Percentiles rank a stretch among this genome's conserved stretches.
Conservation (phyloP, 2,329 filamentous ascomycete species). For the Fusarium tuaranense region DNA sequence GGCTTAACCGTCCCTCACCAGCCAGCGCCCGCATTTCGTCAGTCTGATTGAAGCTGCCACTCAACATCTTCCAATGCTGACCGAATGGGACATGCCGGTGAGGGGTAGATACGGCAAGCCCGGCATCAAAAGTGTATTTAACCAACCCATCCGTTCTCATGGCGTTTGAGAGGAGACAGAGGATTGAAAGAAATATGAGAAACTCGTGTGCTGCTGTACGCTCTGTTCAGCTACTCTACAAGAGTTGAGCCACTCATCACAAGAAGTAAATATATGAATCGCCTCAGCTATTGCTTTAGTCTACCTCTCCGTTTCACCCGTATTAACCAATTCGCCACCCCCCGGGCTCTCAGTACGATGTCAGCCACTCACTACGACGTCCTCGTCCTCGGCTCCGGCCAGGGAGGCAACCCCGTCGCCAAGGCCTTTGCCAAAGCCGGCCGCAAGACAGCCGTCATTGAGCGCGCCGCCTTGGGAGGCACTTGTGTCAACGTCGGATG, state of each 20-base stretch:
- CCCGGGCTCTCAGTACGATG: conserved; percentile 29
- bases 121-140: conserved; percentile 19
- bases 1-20: conserved; percentile 33
- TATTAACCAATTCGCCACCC: background rate
- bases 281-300: background rate
- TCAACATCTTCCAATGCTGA: background rate
- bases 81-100: conserved; percentile 24
- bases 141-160: conserved; percentile 1
- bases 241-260: background rate
- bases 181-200: conserved; percentile 2
- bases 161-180: background rate
- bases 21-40: conserved; percentile 30
- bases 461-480: conserved; percentile 62
- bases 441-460: conserved; percentile 59
- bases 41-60: conserved; percentile 30
- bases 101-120: conserved; percentile 36
- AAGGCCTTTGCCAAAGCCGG: conserved; percentile 58
- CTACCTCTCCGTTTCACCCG: background rate
- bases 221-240: background rate
- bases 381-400: conserved; percentile 65
- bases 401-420: conserved; percentile 63
- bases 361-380: conserved; percentile 40
- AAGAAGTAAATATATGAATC: conserved; percentile 19
- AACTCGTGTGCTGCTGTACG: background rate
- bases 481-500: conserved; percentile 68